Conservation (phyloP, 305 asterid genomes). For the Fraxinus sp. region DNA sequence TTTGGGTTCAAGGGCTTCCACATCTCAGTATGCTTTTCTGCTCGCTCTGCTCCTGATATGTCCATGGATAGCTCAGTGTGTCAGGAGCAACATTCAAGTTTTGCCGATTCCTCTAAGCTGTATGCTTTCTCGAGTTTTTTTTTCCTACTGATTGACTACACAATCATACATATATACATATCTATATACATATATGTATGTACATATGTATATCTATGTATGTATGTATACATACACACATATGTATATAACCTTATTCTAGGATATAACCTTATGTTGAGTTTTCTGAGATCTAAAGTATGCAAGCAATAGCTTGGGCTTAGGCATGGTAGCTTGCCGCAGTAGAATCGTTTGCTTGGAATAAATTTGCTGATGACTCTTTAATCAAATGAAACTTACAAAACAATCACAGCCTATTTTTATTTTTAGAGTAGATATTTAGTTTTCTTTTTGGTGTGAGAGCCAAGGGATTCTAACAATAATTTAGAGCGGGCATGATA, state of each 20-base stretch:
- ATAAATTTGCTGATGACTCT: not conserved
- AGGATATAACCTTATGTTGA: not conserved
- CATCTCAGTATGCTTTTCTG: constrained; percentile 53
- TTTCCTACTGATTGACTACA: not conserved
- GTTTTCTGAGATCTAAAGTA: not conserved
- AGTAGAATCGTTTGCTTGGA: not conserved
- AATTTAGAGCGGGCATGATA: not conserved
- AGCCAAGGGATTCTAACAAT: not conserved
- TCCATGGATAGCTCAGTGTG: constrained; percentile 47
- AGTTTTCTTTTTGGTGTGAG: not conserved
- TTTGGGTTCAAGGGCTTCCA: constrained; percentile 52
- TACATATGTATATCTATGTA: too few relatives aligned
- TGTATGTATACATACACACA: too few relatives aligned
- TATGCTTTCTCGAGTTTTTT: constrained; percentile 37
- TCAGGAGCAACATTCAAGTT: constrained; percentile 46
- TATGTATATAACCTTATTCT: not conserved
- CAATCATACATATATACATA: not conserved
- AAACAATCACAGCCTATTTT: not conserved
- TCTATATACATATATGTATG: too few relatives aligned
- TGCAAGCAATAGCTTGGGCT: not conserved
- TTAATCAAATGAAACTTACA: not conserved
- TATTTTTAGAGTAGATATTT: not conserved
- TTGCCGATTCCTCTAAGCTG: constrained; percentile 64
- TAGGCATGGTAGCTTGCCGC: not conserved
- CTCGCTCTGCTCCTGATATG: constrained; percentile 61